Conservation (phyloP, 208 protist species). For the Herpetomonas samuelpessoai region DNA sequence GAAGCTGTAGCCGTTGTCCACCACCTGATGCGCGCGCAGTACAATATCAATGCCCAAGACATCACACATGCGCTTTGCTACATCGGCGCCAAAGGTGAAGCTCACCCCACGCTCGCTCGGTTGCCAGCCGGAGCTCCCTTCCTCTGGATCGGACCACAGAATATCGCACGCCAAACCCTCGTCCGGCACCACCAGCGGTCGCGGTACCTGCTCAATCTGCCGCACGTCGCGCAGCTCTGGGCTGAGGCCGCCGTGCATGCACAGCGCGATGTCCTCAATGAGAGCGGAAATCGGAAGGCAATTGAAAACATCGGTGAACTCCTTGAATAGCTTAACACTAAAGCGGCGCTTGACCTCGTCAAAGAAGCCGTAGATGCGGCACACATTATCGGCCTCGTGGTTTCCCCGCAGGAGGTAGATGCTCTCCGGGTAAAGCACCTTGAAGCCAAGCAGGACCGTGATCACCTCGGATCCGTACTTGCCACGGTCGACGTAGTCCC, state of each 20-base stretch:
- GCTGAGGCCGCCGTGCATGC: slow-evolving; percentile 85
- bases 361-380: slow-evolving; percentile 88
- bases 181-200: slow-evolving; percentile 43
- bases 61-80: slow-evolving; percentile 86
- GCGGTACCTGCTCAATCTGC: slow-evolving; percentile 48
- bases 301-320: slow-evolving; percentile 87
- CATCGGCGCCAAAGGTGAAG: slow-evolving; percentile 78
- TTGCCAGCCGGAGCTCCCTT: slow-evolving; percentile 40
- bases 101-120: slow-evolving; percentile 76
- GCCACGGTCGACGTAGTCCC: slow-evolving; percentile 97
- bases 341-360: slow-evolving; percentile 95
- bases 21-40: slow-evolving; percentile 94
- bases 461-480: slow-evolving; percentile 69
- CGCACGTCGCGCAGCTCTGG: slow-evolving; percentile 55
- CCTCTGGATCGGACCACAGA: slow-evolving; percentile 99
- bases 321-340: slow-evolving; percentile 78
- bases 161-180: slow-evolving; percentile 97
- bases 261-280: slow-evolving; percentile 62
- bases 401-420: slow-evolving; percentile 91
- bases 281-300: slow-evolving; percentile 82
- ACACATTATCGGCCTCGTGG: slow-evolving; percentile 82
- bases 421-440: slow-evolving; percentile 76
- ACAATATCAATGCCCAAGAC: slow-evolving; percentile 98
- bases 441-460: slow-evolving; percentile 76
- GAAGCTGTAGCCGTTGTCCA: slow-evolving; percentile 89